These are phyloP conservation scores for Hymenoscyphus infarciens DNA, from an alignment of 2,329 filamentous ascomycete species.

Conservation along the genomic window DNA sequence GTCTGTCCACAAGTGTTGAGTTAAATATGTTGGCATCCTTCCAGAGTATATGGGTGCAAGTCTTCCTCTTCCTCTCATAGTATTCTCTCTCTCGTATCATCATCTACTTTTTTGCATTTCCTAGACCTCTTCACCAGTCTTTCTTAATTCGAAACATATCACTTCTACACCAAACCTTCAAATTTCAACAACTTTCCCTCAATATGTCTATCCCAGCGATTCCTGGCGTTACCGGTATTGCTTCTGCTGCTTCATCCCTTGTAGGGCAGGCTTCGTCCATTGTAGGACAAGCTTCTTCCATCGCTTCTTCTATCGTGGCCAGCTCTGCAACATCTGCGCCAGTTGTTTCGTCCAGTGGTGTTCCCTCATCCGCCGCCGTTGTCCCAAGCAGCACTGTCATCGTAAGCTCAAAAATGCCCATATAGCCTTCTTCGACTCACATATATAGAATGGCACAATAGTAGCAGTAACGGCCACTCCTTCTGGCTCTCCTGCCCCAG, in stretches of 20 bases:
- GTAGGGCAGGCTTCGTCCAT: not conserved
- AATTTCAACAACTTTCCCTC: not conserved
- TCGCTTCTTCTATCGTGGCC: not conserved
- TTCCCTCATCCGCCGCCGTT: not conserved
- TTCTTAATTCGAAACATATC: not conserved
- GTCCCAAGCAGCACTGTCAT: not conserved
- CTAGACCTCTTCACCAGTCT: not conserved
- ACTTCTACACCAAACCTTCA: not conserved
- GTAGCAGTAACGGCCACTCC: not conserved
- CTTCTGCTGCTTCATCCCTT: not conserved
- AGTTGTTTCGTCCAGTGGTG: not conserved
- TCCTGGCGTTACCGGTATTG: not conserved
- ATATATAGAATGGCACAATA: not conserved
- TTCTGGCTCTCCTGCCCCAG: not conserved
- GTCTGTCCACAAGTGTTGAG: not conserved
- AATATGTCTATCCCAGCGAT: not conserved
- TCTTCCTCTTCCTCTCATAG: not conserved
- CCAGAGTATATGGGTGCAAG: conserved; percentile 1
- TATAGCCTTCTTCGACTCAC: not conserved
- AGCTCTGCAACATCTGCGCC: not conserved
- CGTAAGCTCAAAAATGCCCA: not conserved
- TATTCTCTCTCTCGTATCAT: not conserved
- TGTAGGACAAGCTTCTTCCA: not conserved
- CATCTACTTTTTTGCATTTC: not conserved
- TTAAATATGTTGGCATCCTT: not conserved